These are phyloP conservation scores for Fragaria nilgerrensis DNA, from an alignment of 306 rosid species.

Conservation along the genomic window DNA sequence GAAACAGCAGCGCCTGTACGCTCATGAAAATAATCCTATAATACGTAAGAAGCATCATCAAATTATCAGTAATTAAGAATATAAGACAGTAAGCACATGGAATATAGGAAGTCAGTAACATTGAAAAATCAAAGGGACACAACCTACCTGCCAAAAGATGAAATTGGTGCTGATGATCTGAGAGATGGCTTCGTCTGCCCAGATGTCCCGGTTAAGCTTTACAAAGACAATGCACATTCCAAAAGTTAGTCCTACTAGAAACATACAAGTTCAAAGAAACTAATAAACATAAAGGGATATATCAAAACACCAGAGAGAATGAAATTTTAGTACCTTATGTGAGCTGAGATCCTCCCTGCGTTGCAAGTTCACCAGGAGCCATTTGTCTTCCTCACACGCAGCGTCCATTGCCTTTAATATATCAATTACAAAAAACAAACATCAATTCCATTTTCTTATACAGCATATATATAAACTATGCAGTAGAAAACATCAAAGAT, in stretches of 20 bases:
- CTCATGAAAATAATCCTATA: slow-evolving; percentile 79
- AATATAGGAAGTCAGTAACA: background rate
- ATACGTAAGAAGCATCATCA: background rate
- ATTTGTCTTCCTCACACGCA: slow-evolving; percentile 64
- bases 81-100: background rate
- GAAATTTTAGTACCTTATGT: slow-evolving; percentile 58
- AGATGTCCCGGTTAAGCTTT: slow-evolving; percentile 87
- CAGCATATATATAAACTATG: background rate
- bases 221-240: slow-evolving; percentile 25
- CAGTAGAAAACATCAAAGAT: background rate
- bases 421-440: slow-evolving; percentile 3
- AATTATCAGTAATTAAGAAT: background rate
- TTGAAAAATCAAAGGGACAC: background rate
- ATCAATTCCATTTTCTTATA: background rate
- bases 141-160: slow-evolving; percentile 92
- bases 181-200: slow-evolving; percentile 91
- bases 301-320: background rate
- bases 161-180: slow-evolving; percentile 78
- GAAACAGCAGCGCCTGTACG: slow-evolving; percentile 82
- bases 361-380: slow-evolving; percentile 87
- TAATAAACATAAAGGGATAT: background rate
- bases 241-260: background rate
- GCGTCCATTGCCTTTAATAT: slow-evolving; percentile 64
- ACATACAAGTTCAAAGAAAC: background rate
- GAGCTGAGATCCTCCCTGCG: slow-evolving; percentile 87